phyloP scores from a whole-genome alignment of 225 moss, liverwort and hornwort species.

The Neckera pumila region DNA sequence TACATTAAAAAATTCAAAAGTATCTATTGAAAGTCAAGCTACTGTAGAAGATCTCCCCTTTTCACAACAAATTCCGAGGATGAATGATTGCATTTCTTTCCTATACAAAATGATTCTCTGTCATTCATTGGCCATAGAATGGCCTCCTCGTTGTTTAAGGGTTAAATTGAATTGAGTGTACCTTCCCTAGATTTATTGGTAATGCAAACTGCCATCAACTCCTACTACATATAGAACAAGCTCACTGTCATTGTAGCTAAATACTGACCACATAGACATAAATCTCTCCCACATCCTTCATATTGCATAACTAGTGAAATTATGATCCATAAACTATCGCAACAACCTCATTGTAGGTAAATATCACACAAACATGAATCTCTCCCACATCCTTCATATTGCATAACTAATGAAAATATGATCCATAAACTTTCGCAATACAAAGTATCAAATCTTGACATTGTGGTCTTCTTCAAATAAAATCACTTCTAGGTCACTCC shows the following conservation, averaged over 20 bases:
- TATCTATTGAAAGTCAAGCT: too few relatives aligned
- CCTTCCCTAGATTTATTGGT: background rate
- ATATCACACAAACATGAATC: background rate
- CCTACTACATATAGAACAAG: background rate
- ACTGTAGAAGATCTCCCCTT: too few relatives aligned
- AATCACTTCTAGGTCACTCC: background rate
- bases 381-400: background rate
- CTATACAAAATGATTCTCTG: too few relatives aligned
- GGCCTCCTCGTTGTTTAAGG: too few relatives aligned
- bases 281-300: background rate
- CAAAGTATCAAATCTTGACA: background rate
- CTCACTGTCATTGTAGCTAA: background rate
- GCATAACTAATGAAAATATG: background rate
- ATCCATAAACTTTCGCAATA: background rate
- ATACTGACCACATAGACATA: accelerated
- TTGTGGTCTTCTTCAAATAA: background rate
- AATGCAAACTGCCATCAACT: background rate
- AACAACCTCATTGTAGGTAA: background rate
- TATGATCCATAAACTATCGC: background rate
- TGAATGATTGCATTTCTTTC: too few relatives aligned
- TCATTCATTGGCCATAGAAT: too few relatives aligned
- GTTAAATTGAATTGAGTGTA: background rate
- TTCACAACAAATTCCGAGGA: too few relatives aligned
- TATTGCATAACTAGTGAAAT: background rate
- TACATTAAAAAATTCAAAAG: too few relatives aligned